These are phyloP conservation scores for Trichoderma sp. DNA, from an alignment of 2,329 filamentous ascomycete genomes.

Conservation along the genomic window DNA sequence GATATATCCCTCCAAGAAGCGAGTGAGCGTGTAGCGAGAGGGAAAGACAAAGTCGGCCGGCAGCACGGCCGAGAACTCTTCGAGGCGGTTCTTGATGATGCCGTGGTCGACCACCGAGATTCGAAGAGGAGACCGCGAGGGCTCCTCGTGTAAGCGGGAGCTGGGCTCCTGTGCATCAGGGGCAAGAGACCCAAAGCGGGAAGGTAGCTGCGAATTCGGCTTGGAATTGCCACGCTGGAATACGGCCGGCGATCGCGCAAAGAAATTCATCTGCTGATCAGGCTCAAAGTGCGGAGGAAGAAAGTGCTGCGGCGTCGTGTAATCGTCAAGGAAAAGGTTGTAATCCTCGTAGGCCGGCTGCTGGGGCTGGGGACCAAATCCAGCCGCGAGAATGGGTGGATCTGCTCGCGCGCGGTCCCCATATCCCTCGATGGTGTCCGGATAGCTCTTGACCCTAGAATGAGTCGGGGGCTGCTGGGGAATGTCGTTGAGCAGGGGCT, in stretches of 20 bases:
- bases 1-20: constrained; percentile 71
- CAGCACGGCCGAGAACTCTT: constrained; percentile 63
- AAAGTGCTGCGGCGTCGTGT: constrained; percentile 56
- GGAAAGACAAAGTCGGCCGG: constrained; percentile 67
- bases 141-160: constrained; percentile 38
- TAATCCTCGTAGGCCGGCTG: constrained; percentile 56
- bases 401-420: constrained; percentile 54
- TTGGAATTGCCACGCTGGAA: constrained; percentile 49
- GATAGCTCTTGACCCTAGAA: constrained; percentile 53
- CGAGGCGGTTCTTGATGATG: constrained; percentile 59
- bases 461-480: constrained; percentile 46
- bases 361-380: constrained; percentile 39
- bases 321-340: constrained; percentile 62
- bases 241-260: constrained; percentile 50
- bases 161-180: constrained; percentile 46
- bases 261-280: constrained; percentile 56
- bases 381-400: constrained; percentile 46
- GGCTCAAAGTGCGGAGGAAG: constrained; percentile 57
- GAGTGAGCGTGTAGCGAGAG: constrained; percentile 67
- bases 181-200: constrained; percentile 56
- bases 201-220: constrained; percentile 55
- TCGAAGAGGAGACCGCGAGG: constrained; percentile 45
- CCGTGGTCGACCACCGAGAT: constrained; percentile 59
- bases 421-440: constrained; percentile 51
- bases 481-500: constrained; percentile 52